Conservation (phyloP, 2,329 filamentous ascomycete genomes). For the Paecilomyces variotii region DNA sequence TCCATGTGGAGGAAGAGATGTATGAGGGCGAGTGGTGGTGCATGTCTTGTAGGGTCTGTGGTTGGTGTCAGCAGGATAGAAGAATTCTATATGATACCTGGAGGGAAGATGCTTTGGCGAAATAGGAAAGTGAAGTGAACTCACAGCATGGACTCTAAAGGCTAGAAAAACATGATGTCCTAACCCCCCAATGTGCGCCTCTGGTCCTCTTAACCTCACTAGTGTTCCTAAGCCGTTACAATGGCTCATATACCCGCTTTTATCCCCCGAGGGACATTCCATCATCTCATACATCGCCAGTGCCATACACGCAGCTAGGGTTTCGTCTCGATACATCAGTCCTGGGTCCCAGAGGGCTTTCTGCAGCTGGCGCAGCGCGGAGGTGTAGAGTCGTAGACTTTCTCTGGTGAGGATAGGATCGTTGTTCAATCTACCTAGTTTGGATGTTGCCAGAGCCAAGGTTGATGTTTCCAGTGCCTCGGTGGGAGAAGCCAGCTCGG, state of each 20-base stretch:
- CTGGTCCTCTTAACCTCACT: constrained; percentile 23
- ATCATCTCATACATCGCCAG: constrained; percentile 27
- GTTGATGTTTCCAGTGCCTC: constrained; percentile 20
- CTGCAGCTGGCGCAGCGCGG: constrained; percentile 27
- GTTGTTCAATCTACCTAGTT: constrained; percentile 16
- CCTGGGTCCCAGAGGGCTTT: constrained; percentile 23
- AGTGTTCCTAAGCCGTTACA: constrained; percentile 24
- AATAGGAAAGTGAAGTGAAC: not conserved
- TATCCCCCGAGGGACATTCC: constrained; percentile 26
- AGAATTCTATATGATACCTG: not conserved
- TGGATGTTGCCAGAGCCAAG: constrained; percentile 20
- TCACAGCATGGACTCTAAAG: constrained; percentile 18
- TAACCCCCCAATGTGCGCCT: constrained; percentile 21
- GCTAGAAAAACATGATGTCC: constrained; percentile 26
- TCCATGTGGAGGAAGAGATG: constrained; percentile 22
- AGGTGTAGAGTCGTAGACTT: constrained; percentile 26
- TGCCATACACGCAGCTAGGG: constrained; percentile 28
- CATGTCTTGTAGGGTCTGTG: constrained; percentile 23
- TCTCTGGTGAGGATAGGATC: constrained; percentile 11
- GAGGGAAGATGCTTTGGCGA: too few species aligned
- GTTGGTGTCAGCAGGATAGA: not conserved
- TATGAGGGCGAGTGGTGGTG: constrained; percentile 15
- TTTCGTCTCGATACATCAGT: constrained; percentile 26
- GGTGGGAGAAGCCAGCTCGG: constrained; percentile 13
- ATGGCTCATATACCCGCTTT: constrained; percentile 23